Evolutionary conservation across 2,329 filamentous ascomycete genomes (phyloP), one percentile per base, ranked within the genome.

Genomic region (Gaeumannomyces sp.): DNA sequence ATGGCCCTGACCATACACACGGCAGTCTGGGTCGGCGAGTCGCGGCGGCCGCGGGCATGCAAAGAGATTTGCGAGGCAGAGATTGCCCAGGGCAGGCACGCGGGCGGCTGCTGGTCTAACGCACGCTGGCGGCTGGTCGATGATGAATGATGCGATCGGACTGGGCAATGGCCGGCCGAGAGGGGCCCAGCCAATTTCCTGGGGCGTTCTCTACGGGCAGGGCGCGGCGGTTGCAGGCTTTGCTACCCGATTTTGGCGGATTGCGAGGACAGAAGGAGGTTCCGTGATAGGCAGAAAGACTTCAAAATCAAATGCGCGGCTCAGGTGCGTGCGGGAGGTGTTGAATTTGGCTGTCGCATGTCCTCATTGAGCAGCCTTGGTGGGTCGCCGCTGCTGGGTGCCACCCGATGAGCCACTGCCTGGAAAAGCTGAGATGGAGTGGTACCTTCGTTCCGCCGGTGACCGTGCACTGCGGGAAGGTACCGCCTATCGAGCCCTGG

Each of bases 1-100:
- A 79, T 79, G 60, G 35, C 38, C 38, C 38, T 29, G 60, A 28
- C 38, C 38, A 62, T 35, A 53, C 45, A n/a, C 45, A 25, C 45
- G 45, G 45, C 22, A 53, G 57, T 59, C 57, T 28, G 29, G 14
- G 25, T 31, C 27, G 57, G 57, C 57, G 57, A 29, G 27, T 59
- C 57, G 27, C 29, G 29, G 25, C 57, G 25, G 57, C 57, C 29
- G 57, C 57, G 16, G 28, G 10, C 57, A 4, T 59, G 57, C 25
- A 59, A 59, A 27, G 19, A 59, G 57, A 59, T 53, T 53, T 53
- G 45, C 45, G 45, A 53, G 45, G 45, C 6, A 53, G 22, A 53
- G 45, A 53, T 53, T 53, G 45, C 45, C 45, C 22, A 11, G 45
- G 38, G 38, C 4, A 22, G 38, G 38, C 38, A 45, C 38, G 38